A percentile compares a stretch with the other conserved stretches of the same genome.
Evolutionary conservation across 202 grass and related monocot species (phyloP).

Genomic region (Thinopyrum obtusiflorum): DNA sequence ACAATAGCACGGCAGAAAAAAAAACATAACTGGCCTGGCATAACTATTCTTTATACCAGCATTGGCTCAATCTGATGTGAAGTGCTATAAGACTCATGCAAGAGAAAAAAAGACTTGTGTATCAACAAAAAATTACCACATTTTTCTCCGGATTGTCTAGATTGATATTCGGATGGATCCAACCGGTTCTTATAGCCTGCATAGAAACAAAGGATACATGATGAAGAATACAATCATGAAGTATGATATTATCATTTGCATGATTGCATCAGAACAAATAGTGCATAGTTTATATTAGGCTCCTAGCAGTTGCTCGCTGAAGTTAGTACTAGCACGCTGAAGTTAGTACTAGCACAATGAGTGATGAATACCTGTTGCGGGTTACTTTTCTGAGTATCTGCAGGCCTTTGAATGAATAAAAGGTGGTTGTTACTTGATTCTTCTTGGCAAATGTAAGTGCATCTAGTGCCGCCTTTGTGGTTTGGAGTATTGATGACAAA

Average conservation of each 20-base stretch:
- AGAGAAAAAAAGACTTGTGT: background rate
- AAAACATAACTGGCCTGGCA: background rate
- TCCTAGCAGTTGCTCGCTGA: background rate
- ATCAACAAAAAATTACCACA: conserved; percentile 60
- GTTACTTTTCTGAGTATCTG: background rate
- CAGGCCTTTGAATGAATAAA: conserved; percentile 7
- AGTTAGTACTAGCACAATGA: background rate
- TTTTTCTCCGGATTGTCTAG: conserved; percentile 86
- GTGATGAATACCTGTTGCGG: background rate
- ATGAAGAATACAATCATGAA: conserved; percentile 14
- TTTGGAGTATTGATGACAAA: too few relatives aligned
- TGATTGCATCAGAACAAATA: background rate
- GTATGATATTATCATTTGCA: conserved; percentile 16
- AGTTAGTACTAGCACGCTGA: background rate
- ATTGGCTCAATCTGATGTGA: conserved; percentile 20
- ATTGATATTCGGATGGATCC: conserved; percentile 98
- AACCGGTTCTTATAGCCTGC: conserved; percentile 96
- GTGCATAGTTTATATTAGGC: background rate
- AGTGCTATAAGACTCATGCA: background rate
- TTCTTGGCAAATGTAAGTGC: conserved; percentile 1
- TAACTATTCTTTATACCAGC: background rate
- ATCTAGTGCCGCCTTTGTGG: too few relatives aligned
- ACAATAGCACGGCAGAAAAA: background rate
- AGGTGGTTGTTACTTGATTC: conserved; percentile 19
- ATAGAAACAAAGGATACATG: conserved; percentile 28